Percentiles rank a stretch among this genome's conserved stretches.
These are phyloP conservation scores for Boletus vinaceobasis DNA, from an alignment of 768 basidiomycete genomes.

Conservation along the genomic window DNA sequence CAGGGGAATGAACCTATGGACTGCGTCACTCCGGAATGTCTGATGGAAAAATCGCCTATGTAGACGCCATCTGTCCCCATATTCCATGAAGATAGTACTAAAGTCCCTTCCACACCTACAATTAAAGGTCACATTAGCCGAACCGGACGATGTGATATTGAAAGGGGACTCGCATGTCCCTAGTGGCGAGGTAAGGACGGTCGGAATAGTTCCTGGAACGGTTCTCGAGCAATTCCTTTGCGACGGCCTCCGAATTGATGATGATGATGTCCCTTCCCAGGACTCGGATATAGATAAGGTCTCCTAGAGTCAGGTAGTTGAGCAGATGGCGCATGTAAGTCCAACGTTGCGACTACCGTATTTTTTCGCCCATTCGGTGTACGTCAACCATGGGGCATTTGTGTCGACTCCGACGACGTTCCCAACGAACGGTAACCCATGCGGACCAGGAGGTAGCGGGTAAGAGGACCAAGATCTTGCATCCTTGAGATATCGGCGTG, in stretches of 20 bases:
- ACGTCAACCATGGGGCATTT: slow-evolving; percentile 34
- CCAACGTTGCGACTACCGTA: slow-evolving; percentile 27
- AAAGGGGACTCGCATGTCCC: slow-evolving; percentile 3
- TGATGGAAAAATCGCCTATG: slow-evolving; percentile 30
- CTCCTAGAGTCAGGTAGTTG: slow-evolving; percentile 24
- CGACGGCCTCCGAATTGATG: slow-evolving; percentile 43
- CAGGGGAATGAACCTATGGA: slow-evolving; percentile 28
- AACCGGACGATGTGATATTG: not conserved
- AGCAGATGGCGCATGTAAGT: not conserved
- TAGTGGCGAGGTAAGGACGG: slow-evolving; percentile 36
- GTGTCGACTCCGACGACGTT: slow-evolving; percentile 34
- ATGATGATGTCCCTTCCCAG: slow-evolving; percentile 45
- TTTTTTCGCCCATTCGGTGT: slow-evolving; percentile 36
- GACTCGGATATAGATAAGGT: slow-evolving; percentile 47
- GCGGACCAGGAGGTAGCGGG: slow-evolving; percentile 39
- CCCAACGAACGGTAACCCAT: slow-evolving; percentile 36
- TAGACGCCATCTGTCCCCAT: slow-evolving; percentile 34
- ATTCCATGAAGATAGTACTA: slow-evolving; percentile 25
- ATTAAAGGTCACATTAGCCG: not conserved
- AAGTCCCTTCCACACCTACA: slow-evolving; percentile 20
- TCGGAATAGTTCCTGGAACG: slow-evolving; percentile 50
- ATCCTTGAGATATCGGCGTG: slow-evolving; percentile 4
- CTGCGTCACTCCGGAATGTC: slow-evolving; percentile 21
- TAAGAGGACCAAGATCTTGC: not conserved
- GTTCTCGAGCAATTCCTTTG: slow-evolving; percentile 45